phyloP scores from a whole-genome alignment of 2,329 filamentous ascomycete genomes.

The Amauroascus verrucosus region DNA sequence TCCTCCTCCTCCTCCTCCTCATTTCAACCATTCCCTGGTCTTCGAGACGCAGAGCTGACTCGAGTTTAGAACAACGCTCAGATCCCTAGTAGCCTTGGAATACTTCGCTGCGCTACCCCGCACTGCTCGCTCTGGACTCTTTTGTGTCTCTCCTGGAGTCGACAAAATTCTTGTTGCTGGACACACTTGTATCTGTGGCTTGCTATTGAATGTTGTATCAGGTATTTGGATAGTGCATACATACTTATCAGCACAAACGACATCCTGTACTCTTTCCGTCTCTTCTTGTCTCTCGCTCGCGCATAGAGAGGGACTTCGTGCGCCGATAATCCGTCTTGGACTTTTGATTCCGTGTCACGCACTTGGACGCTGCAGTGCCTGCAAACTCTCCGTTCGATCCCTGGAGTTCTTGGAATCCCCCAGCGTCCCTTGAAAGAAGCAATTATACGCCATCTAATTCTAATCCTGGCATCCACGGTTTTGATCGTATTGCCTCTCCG shows the following conservation, averaged over 20 bases:
- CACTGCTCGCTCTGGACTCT: background rate
- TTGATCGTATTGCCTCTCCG: background rate
- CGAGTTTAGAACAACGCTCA: background rate
- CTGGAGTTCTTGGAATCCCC: background rate
- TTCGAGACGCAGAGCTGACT: background rate
- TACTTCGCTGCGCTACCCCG: background rate
- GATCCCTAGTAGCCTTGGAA: background rate
- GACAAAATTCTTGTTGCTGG: too few relatives aligned
- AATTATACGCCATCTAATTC: background rate
- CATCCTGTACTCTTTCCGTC: too few relatives aligned
- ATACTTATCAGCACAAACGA: too few relatives aligned
- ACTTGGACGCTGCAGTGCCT: background rate
- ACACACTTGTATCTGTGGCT: too few relatives aligned
- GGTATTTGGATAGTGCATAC: too few relatives aligned
- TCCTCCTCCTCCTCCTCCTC: too few relatives aligned
- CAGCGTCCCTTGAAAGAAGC: background rate
- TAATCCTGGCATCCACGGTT: background rate
- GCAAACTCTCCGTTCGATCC: background rate
- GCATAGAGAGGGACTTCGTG: too few relatives aligned
- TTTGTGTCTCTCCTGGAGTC: background rate
- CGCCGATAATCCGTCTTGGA: too few relatives aligned
- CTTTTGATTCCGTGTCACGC: too few relatives aligned
- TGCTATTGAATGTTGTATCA: too few relatives aligned
- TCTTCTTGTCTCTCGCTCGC: too few relatives aligned
- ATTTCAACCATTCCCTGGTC: too few relatives aligned